These are phyloP conservation scores for Chrysosphaeria jannelii DNA, from an alignment of 2,329 filamentous ascomycete genomes.

Conservation along the genomic window DNA sequence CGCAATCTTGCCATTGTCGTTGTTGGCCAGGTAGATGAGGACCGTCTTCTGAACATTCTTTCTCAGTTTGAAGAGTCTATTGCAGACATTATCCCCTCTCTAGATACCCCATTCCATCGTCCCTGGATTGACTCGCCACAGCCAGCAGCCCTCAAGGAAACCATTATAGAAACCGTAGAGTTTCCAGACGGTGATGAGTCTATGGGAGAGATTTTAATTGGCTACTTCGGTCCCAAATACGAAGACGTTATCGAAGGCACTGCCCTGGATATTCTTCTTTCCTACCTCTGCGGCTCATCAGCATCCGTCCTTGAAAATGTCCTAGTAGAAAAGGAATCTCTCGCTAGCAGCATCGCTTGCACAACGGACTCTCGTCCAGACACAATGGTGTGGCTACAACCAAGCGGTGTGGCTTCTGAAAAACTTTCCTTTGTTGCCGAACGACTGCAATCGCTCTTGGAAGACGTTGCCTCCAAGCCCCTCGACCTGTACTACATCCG, in stretches of 20 bases:
- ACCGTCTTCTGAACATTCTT: conserved; percentile 48
- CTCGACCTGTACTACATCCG: conserved; percentile 74
- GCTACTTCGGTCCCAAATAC: conserved; percentile 63
- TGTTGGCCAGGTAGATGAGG: conserved; percentile 71
- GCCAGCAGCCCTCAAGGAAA: conserved; percentile 40
- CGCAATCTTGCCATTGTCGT: conserved; percentile 80
- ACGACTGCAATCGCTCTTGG: conserved; percentile 56
- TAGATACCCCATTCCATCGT: conserved; percentile 45
- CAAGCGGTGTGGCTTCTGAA: conserved; percentile 64
- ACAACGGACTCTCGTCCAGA: conserved; percentile 54
- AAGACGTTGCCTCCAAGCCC: conserved; percentile 48
- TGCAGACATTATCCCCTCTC: conserved; percentile 46
- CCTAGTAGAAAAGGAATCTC: conserved; percentile 74
- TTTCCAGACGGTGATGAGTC: conserved; percentile 96
- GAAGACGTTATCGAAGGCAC: conserved; percentile 35
- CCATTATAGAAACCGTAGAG: conserved; percentile 47
- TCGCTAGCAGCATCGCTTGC: conserved; percentile 62
- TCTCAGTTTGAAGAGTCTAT: conserved; percentile 76
- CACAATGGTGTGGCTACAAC: conserved; percentile 57
- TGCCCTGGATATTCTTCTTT: conserved; percentile 51
- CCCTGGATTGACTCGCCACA: conserved; percentile 80
- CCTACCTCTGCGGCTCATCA: conserved; percentile 78
- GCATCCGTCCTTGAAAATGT: conserved; percentile 76
- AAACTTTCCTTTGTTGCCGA: conserved; percentile 63
- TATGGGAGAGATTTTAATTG: conserved; percentile 60